Conservation (phyloP, 1,284 basidiomycete species). For the Rhodotorula sp. region DNA sequence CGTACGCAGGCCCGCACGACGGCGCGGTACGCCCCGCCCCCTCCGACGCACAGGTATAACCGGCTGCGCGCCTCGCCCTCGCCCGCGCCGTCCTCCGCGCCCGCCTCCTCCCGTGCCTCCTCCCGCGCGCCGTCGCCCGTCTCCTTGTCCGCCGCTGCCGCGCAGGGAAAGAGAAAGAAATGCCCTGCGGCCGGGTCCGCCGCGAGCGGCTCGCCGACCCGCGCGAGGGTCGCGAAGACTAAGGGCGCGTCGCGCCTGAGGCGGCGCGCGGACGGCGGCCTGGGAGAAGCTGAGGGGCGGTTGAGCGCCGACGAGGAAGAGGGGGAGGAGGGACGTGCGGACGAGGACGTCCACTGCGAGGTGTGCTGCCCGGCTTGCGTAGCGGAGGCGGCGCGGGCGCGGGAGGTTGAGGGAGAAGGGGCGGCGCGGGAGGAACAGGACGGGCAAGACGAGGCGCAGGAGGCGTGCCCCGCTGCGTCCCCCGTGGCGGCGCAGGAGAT, state of each 20-base stretch:
- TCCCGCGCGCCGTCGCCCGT: conserved; percentile 24
- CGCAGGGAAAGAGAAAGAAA: too few species aligned
- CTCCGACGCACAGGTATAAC: conserved; percentile 11
- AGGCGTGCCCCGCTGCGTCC: background rate
- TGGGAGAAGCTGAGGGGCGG: background rate
- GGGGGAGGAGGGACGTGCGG: background rate
- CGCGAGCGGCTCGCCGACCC: background rate
- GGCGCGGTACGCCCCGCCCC: conserved; percentile 14
- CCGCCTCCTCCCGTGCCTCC: background rate
- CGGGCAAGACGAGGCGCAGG: too few species aligned
- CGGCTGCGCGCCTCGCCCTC: background rate
- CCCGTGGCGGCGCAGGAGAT: background rate
- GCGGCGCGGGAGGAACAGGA: background rate
- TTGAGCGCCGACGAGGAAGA: background rate
- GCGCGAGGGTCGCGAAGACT: too few species aligned
- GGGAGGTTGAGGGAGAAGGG: background rate
- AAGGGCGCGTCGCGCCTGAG: background rate
- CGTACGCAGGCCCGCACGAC: conserved; percentile 4
- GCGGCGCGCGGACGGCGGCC: background rate
- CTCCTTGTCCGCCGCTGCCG: background rate
- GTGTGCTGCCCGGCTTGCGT: conserved; percentile 11
- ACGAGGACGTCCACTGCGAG: conserved; percentile 4
- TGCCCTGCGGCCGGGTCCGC: background rate
- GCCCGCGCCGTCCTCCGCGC: too few species aligned
- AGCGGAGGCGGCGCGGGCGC: background rate